Evolutionary conservation across 2,329 filamentous ascomycete genomes (phyloP).

Genomic region (Esteya vermicola): DNA sequence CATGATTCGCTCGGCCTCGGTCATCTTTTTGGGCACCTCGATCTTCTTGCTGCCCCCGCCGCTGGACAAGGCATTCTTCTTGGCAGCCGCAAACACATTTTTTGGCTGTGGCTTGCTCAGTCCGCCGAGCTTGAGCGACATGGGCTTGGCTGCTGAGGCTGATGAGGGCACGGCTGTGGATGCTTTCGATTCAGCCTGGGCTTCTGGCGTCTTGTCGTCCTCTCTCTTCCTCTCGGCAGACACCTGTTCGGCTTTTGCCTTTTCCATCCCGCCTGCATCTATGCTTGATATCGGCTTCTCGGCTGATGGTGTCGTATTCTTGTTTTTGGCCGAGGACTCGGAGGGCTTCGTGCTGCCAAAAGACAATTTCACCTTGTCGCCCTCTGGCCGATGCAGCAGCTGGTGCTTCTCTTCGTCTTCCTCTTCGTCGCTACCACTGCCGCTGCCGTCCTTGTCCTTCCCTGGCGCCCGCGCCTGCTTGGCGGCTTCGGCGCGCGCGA

Average conservation of each 20-base stretch:
- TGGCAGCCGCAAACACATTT: conserved; percentile 56
- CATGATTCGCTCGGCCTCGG: conserved; percentile 80
- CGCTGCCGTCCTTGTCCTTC: conserved; percentile 25
- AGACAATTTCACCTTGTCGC: conserved; percentile 62
- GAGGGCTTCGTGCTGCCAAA: conserved; percentile 40
- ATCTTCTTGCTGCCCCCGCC: conserved; percentile 47
- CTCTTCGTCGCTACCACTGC: too few relatives aligned
- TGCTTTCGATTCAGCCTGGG: background rate
- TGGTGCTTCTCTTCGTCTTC: conserved; percentile 25
- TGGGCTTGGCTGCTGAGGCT: conserved; percentile 12
- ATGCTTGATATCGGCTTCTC: too few relatives aligned
- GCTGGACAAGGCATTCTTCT: conserved; percentile 53
- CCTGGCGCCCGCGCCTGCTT: conserved; percentile 30
- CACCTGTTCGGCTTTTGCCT: background rate
- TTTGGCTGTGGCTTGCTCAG: conserved; percentile 48
- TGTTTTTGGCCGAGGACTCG: too few relatives aligned
- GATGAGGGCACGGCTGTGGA: too few relatives aligned
- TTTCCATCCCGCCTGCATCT: too few relatives aligned
- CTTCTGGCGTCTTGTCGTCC: conserved; percentile 4
- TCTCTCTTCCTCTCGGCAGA: conserved; percentile 1
- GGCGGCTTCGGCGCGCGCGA: conserved; percentile 56
- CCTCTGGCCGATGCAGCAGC: conserved; percentile 46
- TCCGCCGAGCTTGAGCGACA: conserved; percentile 52
- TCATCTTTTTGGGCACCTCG: conserved; percentile 67
- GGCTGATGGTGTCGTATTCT: too few relatives aligned